phyloP scores from a whole-genome alignment of 1,284 basidiomycete species.

The Xanthoconium separans region DNA sequence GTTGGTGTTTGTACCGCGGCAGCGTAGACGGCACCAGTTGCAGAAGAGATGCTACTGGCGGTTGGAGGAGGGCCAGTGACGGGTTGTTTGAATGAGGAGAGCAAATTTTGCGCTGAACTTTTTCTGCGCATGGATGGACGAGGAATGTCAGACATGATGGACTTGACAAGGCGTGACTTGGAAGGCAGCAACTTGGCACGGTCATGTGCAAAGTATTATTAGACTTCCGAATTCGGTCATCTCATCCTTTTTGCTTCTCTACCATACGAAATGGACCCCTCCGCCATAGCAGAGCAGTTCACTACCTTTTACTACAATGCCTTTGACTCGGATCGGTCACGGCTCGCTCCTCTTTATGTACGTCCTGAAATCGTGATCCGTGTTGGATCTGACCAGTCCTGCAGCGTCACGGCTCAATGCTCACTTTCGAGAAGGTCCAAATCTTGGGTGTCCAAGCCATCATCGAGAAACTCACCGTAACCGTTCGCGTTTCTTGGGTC shows the following conservation, averaged over 20 bases:
- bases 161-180: conserved; percentile 14
- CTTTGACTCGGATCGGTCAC: conserved; percentile 63
- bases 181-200: too few species aligned
- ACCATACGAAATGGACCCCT: conserved; percentile 67
- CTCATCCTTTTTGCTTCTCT: conserved; percentile 8
- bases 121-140: conserved; percentile 76
- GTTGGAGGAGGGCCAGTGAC: conserved; percentile 23
- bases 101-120: conserved; percentile 78
- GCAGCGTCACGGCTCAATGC: conserved; percentile 84
- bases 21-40: conserved; percentile 36
- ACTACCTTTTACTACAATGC: conserved; percentile 73
- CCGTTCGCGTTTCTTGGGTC: conserved; percentile 11
- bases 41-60: conserved; percentile 30
- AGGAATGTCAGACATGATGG: conserved; percentile 27
- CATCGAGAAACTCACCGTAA: conserved; percentile 79
- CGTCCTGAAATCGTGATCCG: conserved; percentile 36
- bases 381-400: conserved; percentile 18
- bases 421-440: conserved; percentile 79
- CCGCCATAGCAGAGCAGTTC: conserved; percentile 64
- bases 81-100: conserved; percentile 67
- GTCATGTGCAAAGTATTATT: too few species aligned
- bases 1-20: conserved; percentile 41
- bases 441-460: conserved; percentile 64
- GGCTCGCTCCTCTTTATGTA: conserved; percentile 71
- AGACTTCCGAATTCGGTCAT: neutral